Percentiles rank a stretch among this genome's conserved stretches.
Conservation (phyloP, 1,284 basidiomycete species). For the Boletus semigastroideus region DNA sequence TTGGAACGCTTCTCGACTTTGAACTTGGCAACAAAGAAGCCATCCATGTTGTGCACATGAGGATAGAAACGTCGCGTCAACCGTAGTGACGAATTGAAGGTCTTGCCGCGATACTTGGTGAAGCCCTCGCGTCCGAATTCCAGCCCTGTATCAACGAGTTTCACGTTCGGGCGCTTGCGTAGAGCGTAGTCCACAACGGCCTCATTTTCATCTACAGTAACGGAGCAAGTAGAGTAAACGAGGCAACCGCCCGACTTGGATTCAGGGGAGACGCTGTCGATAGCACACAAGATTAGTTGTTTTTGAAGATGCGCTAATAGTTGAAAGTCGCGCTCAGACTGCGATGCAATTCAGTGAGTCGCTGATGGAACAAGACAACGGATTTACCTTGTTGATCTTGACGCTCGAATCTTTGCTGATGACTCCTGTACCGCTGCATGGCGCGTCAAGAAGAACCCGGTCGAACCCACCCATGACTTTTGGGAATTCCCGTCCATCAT, state of each 20-base stretch:
- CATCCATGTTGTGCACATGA: conserved; percentile 95
- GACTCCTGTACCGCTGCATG: conserved; percentile 97
- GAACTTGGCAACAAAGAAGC: conserved; percentile 99
- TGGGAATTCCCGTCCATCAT: conserved; percentile 98
- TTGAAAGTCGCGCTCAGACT: conserved; percentile 94
- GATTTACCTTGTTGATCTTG: conserved; percentile 91
- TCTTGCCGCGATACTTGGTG: conserved; percentile 87
- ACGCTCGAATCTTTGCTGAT: conserved; percentile 98
- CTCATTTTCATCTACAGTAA: conserved; percentile 98
- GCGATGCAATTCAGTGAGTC: conserved; percentile 4
- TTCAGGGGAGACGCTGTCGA: conserved; percentile 90
- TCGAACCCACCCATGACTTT: conserved; percentile 99
- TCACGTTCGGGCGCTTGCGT: conserved; percentile 92
- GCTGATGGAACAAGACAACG: neutral
- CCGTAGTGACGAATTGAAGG: conserved; percentile 78
- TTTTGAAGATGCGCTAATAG: conserved; percentile 97
- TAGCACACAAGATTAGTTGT: conserved; percentile 96
- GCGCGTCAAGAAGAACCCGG: conserved; percentile 93
- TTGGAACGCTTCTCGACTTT: conserved; percentile 83
- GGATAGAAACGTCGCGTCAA: conserved; percentile 90
- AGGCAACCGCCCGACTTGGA: conserved; percentile 93
- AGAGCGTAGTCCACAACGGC: conserved; percentile 98
- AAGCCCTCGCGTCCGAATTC: conserved; percentile 94
- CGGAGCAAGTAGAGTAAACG: conserved; percentile 98
- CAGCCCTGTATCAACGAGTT: conserved; percentile 91